Conservation (phyloP, 495 filamentous ascomycete species). For the Alectoria sarmentosa region DNA sequence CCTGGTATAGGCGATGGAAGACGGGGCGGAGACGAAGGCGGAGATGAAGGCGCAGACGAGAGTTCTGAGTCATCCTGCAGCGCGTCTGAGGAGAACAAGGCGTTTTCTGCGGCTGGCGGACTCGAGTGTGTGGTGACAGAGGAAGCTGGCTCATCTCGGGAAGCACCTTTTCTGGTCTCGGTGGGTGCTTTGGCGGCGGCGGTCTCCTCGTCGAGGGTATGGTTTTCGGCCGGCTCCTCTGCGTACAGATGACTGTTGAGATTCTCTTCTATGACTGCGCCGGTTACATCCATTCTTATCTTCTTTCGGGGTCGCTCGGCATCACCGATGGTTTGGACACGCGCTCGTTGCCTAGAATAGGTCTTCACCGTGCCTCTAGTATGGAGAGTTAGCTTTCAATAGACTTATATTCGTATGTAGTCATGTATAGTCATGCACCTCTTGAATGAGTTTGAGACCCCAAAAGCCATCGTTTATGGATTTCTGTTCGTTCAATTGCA, state of each 20-base stretch:
- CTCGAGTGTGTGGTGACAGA: constrained; percentile 43
- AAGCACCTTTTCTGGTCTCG: not conserved
- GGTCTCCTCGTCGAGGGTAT: not conserved
- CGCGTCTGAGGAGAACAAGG: constrained; percentile 42
- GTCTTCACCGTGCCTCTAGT: constrained; percentile 26
- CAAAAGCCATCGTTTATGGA: constrained; percentile 45
- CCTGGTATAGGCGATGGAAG: constrained; percentile 51
- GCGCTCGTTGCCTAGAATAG: constrained; percentile 24
- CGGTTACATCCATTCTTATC: constrained; percentile 24
- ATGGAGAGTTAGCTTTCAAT: constrained; percentile 8
- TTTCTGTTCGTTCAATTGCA: constrained; percentile 8
- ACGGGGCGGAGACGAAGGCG: constrained; percentile 47
- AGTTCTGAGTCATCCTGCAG: constrained; percentile 40
- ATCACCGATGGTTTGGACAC: constrained; percentile 8
- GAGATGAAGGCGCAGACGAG: constrained; percentile 43
- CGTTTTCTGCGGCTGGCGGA: constrained; percentile 41
- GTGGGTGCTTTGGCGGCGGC: not conserved
- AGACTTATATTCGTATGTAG: not conserved
- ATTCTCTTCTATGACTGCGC: constrained; percentile 20
- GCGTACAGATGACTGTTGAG: constrained; percentile 8
- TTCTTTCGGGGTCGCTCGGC: constrained; percentile 23
- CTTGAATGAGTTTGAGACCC: constrained; percentile 52
- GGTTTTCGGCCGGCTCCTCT: constrained; percentile 6
- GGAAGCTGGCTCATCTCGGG: not conserved
- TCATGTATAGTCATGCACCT: constrained; percentile 32